These are phyloP conservation scores for Metarhizium anisopliae DNA, from an alignment of 2,329 filamentous ascomycete genomes.

Conservation along the genomic window DNA sequence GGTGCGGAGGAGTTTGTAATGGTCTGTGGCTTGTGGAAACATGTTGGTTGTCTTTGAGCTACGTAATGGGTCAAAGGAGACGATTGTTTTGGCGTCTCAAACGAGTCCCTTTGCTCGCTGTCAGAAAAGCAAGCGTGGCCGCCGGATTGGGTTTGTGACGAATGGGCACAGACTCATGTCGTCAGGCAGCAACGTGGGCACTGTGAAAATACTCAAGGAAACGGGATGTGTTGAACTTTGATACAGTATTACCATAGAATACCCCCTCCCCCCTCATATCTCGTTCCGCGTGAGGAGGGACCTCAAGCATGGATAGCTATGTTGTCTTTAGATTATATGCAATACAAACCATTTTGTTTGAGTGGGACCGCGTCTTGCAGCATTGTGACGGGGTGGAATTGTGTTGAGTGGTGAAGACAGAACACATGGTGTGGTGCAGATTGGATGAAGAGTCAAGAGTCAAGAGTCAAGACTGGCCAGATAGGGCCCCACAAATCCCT, in stretches of 20 bases:
- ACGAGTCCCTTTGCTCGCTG: not conserved
- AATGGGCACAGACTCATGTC: not conserved
- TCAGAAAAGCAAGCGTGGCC: not conserved
- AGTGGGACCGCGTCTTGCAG: too few relatives aligned
- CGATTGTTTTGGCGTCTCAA: not conserved
- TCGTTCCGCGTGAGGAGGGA: not conserved
- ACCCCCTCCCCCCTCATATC: not conserved
- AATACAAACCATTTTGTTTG: not conserved
- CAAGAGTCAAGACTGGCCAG: too few relatives aligned
- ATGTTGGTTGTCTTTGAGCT: not conserved
- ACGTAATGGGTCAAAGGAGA: not conserved
- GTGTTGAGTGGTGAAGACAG: too few relatives aligned
- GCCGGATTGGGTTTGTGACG: not conserved
- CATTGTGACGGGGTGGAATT: too few relatives aligned
- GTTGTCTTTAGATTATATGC: not conserved
- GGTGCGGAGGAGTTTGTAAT: slow-evolving; percentile 11
- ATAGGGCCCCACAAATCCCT: too few relatives aligned
- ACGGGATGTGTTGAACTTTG: slow-evolving; percentile 1
- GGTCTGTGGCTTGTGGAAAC: slow-evolving; percentile 5
- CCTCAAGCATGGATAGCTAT: not conserved
- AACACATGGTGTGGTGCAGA: too few relatives aligned
- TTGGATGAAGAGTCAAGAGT: too few relatives aligned
- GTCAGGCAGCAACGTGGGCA: not conserved
- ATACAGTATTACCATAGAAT: not conserved
- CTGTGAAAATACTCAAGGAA: not conserved